A percentile compares a stretch with the other conserved stretches of the same genome.
phyloP scores from a whole-genome alignment of 805 yeast species.

The Candida sphagnicola region DNA sequence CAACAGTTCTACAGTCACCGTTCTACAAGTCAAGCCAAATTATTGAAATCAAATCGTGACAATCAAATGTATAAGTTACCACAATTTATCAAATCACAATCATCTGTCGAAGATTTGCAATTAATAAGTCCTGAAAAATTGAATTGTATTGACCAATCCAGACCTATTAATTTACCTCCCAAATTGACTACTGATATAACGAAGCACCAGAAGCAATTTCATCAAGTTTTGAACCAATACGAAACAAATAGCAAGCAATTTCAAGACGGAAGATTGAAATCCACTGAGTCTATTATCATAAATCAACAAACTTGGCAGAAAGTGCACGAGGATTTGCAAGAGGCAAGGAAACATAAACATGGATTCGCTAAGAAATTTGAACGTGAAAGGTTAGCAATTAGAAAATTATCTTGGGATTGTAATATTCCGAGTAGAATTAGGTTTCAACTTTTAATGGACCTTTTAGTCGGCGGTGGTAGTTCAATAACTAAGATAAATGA shows the following conservation, averaged over 20 bases:
- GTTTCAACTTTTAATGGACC: constrained; percentile 23
- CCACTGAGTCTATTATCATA: constrained; percentile 10
- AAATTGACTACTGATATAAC: constrained; percentile 49
- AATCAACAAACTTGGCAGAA: constrained; percentile 28
- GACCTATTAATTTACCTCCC: constrained; percentile 74
- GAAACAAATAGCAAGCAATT: constrained; percentile 24
- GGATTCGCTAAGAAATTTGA: constrained; percentile 21
- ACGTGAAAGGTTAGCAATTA: constrained; percentile 23
- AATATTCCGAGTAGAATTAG: constrained; percentile 23
- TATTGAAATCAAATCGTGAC: constrained; percentile 29
- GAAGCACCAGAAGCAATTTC: constrained; percentile 55
- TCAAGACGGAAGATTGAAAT: constrained; percentile 17
- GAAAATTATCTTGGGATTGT: constrained; percentile 37
- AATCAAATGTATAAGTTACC: constrained; percentile 34
- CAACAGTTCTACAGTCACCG: constrained; percentile 34
- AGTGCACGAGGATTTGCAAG: constrained; percentile 14
- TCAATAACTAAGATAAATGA: constrained; percentile 14
- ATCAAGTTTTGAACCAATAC: constrained; percentile 39
- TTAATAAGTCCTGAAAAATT: constrained; percentile 61
- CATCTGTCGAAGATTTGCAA: constrained; percentile 53
- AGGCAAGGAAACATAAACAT: background rate
- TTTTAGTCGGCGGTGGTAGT: constrained; percentile 13
- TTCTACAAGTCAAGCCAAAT: constrained; percentile 28
- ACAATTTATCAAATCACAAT: constrained; percentile 33
- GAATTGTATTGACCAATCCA: constrained; percentile 49